Evolutionary conservation across 1,284 basidiomycete species (phyloP).

Genomic region (Spongiforma sp.): DNA sequence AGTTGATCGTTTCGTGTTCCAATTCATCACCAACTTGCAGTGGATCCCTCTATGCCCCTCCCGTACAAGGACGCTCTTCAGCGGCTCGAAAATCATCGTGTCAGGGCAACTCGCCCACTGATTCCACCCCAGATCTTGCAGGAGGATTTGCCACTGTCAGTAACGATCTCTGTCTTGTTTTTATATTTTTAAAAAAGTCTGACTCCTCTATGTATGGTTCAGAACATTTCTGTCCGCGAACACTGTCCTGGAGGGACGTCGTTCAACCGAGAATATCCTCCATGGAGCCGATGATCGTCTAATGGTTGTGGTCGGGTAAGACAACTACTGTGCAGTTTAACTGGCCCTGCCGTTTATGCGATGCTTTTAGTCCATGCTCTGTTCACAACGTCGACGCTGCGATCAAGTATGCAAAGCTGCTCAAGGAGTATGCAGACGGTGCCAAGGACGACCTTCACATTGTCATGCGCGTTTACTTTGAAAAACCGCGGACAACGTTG

Average conservation of each 20-base stretch:
- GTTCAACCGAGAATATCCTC: constrained; percentile 79
- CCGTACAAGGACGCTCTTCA: constrained; percentile 79
- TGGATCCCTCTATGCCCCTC: constrained; percentile 59
- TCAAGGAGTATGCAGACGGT: constrained; percentile 81
- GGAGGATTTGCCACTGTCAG: constrained; percentile 83
- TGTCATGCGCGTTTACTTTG: constrained; percentile 97
- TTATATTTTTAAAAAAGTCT: constrained; percentile 5
- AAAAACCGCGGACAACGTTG: constrained; percentile 95
- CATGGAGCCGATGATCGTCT: constrained; percentile 89
- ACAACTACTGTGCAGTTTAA: not conserved
- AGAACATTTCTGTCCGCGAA: constrained; percentile 77
- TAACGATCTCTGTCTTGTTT: constrained; percentile 13
- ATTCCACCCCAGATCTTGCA: constrained; percentile 93
- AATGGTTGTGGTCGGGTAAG: constrained; percentile 82
- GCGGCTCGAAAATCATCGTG: constrained; percentile 86
- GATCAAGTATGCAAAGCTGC: constrained; percentile 80
- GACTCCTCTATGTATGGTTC: constrained; percentile 3
- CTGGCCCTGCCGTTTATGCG: constrained; percentile 13
- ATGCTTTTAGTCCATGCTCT: constrained; percentile 78
- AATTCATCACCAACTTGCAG: constrained; percentile 23
- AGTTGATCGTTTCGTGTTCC: too few species aligned
- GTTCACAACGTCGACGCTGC: constrained; percentile 90
- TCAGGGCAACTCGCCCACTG: constrained; percentile 84
- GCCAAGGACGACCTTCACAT: constrained; percentile 91
- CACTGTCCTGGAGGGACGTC: constrained; percentile 87